Base-by-base conservation (phyloP, 2,329 filamentous ascomycete species). In the Colletotrichum sp. region DNA sequence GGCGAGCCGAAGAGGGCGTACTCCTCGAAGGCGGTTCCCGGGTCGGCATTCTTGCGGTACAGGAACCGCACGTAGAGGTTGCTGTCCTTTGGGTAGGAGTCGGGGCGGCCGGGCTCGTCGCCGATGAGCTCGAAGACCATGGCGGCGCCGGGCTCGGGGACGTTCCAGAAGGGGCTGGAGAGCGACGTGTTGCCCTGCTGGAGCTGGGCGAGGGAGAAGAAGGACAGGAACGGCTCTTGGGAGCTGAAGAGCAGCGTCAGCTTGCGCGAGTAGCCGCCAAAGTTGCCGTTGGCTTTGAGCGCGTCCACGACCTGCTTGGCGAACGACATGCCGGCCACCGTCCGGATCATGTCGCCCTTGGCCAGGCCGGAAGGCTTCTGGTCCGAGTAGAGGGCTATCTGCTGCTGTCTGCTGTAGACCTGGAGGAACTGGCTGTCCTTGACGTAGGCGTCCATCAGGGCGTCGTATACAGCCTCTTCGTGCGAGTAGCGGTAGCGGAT, bases 61-160 rank as follows among this genome's bases (percentile, higher is more conserved):
- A 89, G 81, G 80, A 93, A 91, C n/a, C 91, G 88, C 6, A 93
- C 87, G 72, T 83, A 86, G 18, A 92, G 83, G 24, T 89, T 84
- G 12, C 84, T 79, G 0, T 78, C 72, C 4, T 77, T 63, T 1
- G 86, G 86, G 68, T 81, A 83, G 1, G 60, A 30, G 4, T 80
- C 74, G 74, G 75, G 28, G 30, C 78, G 77, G 55, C 78, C 68
- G 68, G 75, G 58, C 74, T 82, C 73, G 18, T 82, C 77, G 13
- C 83, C 82, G 38, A 87, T 82, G 21, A 93, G 82, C 85, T 98
- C 96, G 81, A 97, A 96, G 0, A 91, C 87, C 89, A 98, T 93
- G 55, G 91, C 90, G 1, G 92, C 93, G 0, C 95, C 95, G 48
- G 95, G 95, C 78, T 93, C 89, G 0, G 94, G 92, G 16, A 92